phyloP scores from a whole-genome alignment of 257 asterid genomes.

The Petrea volubilis region DNA sequence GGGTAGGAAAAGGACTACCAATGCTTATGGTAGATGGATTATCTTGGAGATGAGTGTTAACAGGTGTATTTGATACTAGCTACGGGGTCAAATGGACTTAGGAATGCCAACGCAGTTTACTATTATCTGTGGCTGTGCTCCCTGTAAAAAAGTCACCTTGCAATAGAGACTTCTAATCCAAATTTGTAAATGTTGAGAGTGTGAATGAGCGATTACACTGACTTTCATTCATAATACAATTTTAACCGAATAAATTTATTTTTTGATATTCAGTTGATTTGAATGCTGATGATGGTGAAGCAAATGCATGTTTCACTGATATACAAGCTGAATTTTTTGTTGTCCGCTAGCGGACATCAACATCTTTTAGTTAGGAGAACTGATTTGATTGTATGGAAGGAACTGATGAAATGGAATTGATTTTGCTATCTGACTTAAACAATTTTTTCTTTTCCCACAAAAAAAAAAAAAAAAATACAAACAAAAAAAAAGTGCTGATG shows the following conservation, averaged over 20 bases:
- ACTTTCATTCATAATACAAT: not conserved
- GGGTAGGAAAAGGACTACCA: not conserved
- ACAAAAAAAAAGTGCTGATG: not conserved
- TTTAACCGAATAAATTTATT: not conserved
- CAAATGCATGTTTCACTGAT: not conserved
- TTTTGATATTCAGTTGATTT: not conserved
- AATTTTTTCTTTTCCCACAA: not conserved
- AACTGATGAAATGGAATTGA: not conserved
- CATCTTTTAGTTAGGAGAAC: not conserved
- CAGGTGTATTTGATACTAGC: not conserved
- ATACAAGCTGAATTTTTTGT: not conserved
- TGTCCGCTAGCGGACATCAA: not conserved
- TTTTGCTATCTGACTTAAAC: not conserved
- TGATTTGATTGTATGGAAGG: not conserved
- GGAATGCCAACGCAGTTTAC: not conserved
- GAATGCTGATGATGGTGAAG: not conserved
- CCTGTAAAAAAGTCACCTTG: not conserved
- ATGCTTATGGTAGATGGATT: too few species aligned
- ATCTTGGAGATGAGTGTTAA: too few species aligned
- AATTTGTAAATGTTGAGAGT: not conserved
- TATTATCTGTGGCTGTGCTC: not conserved
- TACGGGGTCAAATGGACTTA: not conserved
- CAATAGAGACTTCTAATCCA: not conserved
- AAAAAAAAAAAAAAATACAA: not conserved
- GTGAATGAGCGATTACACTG: not conserved